A percentile compares a stretch with the other conserved stretches of the same genome.
Conservation (phyloP, 352 stramenopile species). For the Phytophthora litchii region DNA sequence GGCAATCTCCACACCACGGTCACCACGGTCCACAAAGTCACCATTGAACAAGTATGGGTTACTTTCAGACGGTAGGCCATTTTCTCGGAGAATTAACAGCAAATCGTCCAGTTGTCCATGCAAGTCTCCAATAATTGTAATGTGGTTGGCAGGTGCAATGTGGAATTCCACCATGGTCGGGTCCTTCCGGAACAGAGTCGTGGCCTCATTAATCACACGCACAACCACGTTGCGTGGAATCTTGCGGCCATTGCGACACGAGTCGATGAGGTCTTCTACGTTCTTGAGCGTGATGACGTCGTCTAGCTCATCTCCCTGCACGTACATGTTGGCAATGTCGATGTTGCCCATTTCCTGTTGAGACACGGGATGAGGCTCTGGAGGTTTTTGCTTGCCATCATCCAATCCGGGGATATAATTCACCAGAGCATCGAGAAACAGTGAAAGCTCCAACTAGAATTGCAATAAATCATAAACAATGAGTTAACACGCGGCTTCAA, state of each 20-base stretch:
- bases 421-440: constrained; percentile 77
- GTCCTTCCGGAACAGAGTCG: constrained; percentile 51
- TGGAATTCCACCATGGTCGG: constrained; percentile 73
- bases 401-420: constrained; percentile 81
- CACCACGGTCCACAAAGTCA: constrained; percentile 84
- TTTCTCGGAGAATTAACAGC: constrained; percentile 84
- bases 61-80: constrained; percentile 68
- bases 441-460: constrained; percentile 70
- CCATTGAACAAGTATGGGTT: constrained; percentile 91
- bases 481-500: not conserved
- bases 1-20: constrained; percentile 79
- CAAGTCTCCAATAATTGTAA: constrained; percentile 84
- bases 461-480: not conserved
- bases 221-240: constrained; percentile 81
- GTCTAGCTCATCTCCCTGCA: constrained; percentile 62
- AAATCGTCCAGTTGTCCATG: constrained; percentile 89
- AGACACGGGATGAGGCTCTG: constrained; percentile 32
- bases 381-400: constrained; percentile 35
- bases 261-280: constrained; percentile 76
- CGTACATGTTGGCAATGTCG: constrained; percentile 88
- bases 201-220: constrained; percentile 70
- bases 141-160: constrained; percentile 74
- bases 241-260: constrained; percentile 78
- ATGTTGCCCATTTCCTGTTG: constrained; percentile 73
- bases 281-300: constrained; percentile 69